These are phyloP conservation scores for Botryosphaeria agaves DNA, from an alignment of 2,329 filamentous ascomycete genomes.

Conservation along the genomic window DNA sequence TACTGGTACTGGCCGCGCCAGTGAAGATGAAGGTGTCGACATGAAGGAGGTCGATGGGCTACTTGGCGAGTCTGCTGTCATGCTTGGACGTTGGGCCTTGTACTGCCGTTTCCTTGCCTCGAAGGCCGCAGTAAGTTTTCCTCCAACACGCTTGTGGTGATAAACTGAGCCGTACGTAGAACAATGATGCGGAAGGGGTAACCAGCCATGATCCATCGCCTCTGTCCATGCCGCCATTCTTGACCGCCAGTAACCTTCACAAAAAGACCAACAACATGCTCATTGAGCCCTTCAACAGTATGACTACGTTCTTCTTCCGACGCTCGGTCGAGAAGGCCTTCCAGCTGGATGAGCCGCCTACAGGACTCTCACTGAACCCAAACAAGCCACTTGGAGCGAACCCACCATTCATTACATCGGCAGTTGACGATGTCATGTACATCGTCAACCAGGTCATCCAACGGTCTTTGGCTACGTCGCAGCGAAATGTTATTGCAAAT, in stretches of 20 bases:
- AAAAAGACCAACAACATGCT: constrained; percentile 64
- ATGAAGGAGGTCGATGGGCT: constrained; percentile 92
- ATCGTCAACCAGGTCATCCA: constrained; percentile 88
- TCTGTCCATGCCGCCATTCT: constrained; percentile 52
- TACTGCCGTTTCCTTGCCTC: constrained; percentile 78
- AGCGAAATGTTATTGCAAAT: constrained; percentile 57
- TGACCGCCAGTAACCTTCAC: constrained; percentile 62
- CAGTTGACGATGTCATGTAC: constrained; percentile 98
- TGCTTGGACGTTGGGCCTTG: constrained; percentile 85
- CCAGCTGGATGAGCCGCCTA: constrained; percentile 79
- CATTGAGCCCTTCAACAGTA: constrained; percentile 65
- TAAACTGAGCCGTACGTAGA: no score
- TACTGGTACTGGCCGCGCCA: constrained; percentile 35
- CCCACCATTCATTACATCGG: constrained; percentile 81
- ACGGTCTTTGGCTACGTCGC: constrained; percentile 71
- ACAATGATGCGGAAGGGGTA: no score
- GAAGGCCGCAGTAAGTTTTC: constrained; percentile 56
- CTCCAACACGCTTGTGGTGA: no score
- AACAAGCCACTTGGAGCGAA: constrained; percentile 56
- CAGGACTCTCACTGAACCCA: constrained; percentile 59
- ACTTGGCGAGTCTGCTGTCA: constrained; percentile 73
- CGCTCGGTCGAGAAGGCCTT: constrained; percentile 95
- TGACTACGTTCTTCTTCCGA: constrained; percentile 94
- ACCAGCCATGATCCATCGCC: no score
- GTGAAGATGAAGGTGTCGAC: constrained; percentile 83